Percentiles rank a stretch among this genome's conserved stretches.
Conservation (phyloP, 495 filamentous ascomycete species). For the Aspergillus coremiiformis region DNA sequence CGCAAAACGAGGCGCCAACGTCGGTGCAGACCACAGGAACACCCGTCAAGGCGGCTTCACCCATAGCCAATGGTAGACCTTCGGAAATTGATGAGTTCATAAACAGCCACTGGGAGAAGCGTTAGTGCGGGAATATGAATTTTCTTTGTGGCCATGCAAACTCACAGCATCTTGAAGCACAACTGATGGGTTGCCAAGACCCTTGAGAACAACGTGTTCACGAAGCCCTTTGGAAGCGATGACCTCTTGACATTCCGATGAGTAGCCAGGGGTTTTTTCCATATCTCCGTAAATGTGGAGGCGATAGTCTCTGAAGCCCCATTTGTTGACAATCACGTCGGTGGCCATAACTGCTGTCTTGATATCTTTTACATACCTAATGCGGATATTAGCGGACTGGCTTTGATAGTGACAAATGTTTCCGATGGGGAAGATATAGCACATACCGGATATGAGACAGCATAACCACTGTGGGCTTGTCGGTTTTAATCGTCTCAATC, state of each 20-base stretch:
- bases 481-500: slow-evolving; percentile 48
- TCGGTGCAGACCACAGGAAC: slow-evolving; percentile 60
- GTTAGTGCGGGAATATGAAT: slow-evolving; percentile 50
- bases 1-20: slow-evolving; percentile 55
- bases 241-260: slow-evolving; percentile 55
- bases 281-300: slow-evolving; percentile 58
- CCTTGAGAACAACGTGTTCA: slow-evolving; percentile 44
- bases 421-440: slow-evolving; percentile 25
- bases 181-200: slow-evolving; percentile 47
- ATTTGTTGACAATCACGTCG: slow-evolving; percentile 59
- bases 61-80: slow-evolving; percentile 56
- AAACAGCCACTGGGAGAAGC: slow-evolving; percentile 54
- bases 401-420: neutral
- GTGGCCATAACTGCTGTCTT: slow-evolving; percentile 57
- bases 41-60: slow-evolving; percentile 58
- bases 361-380: slow-evolving; percentile 48
- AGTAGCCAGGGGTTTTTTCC: slow-evolving; percentile 52
- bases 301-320: slow-evolving; percentile 56
- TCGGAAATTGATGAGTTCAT: slow-evolving; percentile 62
- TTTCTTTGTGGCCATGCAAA: slow-evolving; percentile 24
- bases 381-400: neutral
- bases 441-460: slow-evolving; percentile 57
- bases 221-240: slow-evolving; percentile 54
- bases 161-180: slow-evolving; percentile 46
- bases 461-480: slow-evolving; percentile 56